phyloP scores from a whole-genome alignment of 148 eudicot species.

The Nepenthes gracilis region DNA sequence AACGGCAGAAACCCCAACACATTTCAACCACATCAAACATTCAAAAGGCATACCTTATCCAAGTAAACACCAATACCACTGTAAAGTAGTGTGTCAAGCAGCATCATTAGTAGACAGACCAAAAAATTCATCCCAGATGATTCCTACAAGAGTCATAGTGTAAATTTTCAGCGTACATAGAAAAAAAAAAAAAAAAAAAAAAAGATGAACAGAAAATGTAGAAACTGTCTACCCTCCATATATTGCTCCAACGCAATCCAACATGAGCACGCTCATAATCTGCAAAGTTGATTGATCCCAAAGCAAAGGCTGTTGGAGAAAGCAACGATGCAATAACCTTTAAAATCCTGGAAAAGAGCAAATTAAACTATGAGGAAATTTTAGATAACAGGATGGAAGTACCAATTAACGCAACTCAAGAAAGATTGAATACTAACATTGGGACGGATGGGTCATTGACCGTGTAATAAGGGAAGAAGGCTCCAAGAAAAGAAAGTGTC shows the following conservation, averaged over 20 bases:
- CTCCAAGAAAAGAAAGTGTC: slow-evolving; percentile 92
- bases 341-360: slow-evolving; percentile 39
- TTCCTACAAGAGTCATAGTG: slow-evolving; percentile 31
- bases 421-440: slow-evolving; percentile 40
- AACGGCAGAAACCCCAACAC: no score
- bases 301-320: slow-evolving; percentile 97
- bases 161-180: neutral
- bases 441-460: slow-evolving; percentile 72
- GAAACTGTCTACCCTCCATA: slow-evolving; percentile 62
- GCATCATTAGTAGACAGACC: slow-evolving; percentile 83
- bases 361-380: neutral
- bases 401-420: neutral
- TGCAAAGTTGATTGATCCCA: slow-evolving; percentile 94
- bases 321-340: slow-evolving; percentile 85
- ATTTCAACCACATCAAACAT: no score
- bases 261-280: slow-evolving; percentile 99
- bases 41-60: slow-evolving; percentile 59
- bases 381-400: neutral
- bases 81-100: slow-evolving; percentile 68
- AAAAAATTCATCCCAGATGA: slow-evolving; percentile 90
- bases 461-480: slow-evolving; percentile 93
- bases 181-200: neutral
- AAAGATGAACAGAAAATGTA: neutral
- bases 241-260: slow-evolving; percentile 98
- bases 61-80: slow-evolving; percentile 69